Evolutionary conservation across 257 asterid species (phyloP), one percentile per base, ranked within the genome.

Genomic region (Petrea volubilis): DNA sequence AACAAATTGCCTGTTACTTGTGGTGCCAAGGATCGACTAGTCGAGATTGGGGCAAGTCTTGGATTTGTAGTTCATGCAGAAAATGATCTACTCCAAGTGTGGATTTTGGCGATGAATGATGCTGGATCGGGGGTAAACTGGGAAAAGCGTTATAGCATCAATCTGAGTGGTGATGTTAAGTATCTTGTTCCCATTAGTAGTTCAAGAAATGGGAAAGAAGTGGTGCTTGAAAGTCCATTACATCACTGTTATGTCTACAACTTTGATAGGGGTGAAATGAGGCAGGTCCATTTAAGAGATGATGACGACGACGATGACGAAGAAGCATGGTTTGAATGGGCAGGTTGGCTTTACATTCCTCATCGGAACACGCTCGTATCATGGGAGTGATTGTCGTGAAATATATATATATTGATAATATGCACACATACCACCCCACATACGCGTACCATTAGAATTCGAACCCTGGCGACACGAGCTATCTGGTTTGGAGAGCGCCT

Each of bases 291-390:
- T 47, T 52, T 78, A 14, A 52, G 61, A 61, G 60, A 38, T 0
- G 76, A 18, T 12, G 40, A 60, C 7, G 15, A n/a, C n/a, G n/a
- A n/a, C n/a, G n/a, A n/a, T n/a, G n/a, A n/a, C n/a, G n/a, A 7
- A 7, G 70, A 64, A 3, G 33, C 15, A 20, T 56, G 46, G 79
- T 24, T 36, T 50, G 77, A 28, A 24, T 67, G 47, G 44, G 57
- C 68, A 29, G 40, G 62, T 6, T 12, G 23, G 12, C 51, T 58
- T 20, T 71, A 67, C 31, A 52, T 80, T 33, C 83, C 85, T 52
- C 88, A 75, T 71, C 60, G 68, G n/a, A 74, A 75, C 69, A 80
- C 85, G 1, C 78, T 83, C 53, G 66, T 58, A 3, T 71, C 85
- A 14, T 74, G 83, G 76, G 41, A 72, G 38, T 8, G 36, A 29